These are phyloP conservation scores for Calonectria hawksworthii DNA, from an alignment of 2,329 filamentous ascomycete species.

Conservation along the genomic window DNA sequence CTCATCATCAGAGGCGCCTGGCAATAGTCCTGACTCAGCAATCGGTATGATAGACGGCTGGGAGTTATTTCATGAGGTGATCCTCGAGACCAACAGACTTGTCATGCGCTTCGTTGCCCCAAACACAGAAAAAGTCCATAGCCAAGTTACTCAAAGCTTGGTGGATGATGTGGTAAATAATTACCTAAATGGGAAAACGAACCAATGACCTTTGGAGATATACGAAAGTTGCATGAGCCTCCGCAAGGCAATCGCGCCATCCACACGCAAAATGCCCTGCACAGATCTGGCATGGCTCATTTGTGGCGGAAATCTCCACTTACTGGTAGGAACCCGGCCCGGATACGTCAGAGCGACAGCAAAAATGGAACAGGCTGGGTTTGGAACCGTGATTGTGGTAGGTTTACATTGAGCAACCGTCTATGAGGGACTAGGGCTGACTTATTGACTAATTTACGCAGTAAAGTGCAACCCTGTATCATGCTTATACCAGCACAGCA, in stretches of 20 bases:
- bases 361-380: not conserved
- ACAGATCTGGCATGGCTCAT: not conserved
- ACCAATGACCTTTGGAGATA: not conserved
- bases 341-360: not conserved
- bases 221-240: not conserved
- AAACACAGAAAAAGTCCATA: conserved; percentile 43
- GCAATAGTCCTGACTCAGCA: conserved; percentile 27
- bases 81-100: conserved; percentile 45
- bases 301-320: not conserved
- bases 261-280: not conserved
- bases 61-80: conserved; percentile 46
- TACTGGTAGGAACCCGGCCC: not conserved
- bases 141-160: conserved; percentile 43
- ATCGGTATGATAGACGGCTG: conserved; percentile 36
- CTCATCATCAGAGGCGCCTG: not conserved
- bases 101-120: conserved; percentile 47
- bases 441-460: not conserved
- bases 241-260: not conserved
- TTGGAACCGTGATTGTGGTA: not conserved
- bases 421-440: not conserved
- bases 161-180: conserved; percentile 43
- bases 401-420: not conserved
- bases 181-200: not conserved
- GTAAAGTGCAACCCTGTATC: not conserved
- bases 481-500: no score